Evolutionary conservation across 305 asterid species (phyloP), one percentile per base, ranked within the genome.

Genomic region (Fraxinus baroniana): DNA sequence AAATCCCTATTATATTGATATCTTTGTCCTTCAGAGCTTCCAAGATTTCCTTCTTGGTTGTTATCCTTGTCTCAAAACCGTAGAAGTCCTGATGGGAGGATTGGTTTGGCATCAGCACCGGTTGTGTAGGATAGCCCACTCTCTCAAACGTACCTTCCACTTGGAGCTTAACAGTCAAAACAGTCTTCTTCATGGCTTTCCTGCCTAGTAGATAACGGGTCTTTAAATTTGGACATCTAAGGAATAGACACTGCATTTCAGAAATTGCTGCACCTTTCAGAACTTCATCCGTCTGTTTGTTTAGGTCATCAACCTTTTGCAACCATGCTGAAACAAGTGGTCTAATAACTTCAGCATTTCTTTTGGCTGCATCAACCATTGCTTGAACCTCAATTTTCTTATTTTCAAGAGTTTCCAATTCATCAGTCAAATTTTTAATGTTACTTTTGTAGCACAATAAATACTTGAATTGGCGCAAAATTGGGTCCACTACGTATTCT

Each of bases 21-120:
- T 41, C 37, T 0, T 66, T 78, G 78, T 32, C 83, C 26, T 9
- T 68, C 60, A 86, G 35, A 46, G 72, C 60, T 12, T 8, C 57
- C 77, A 86, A 35, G 20, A 83, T 80, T 32, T 74, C 35, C 9
- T 85, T 76, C 46, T 85, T 87, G 0, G 79, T 15, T 1, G 4
- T 2, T 75, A 77, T 85, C 70, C 91, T 85, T 0, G 90, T 84
- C 15, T 79, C 71, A 30, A 9, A 88, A 84, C 60, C 85, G 88
- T 36, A 8, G 18, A 7, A 72, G 4, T 79, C 49, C 60, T 49
- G 75, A 37, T 0, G 8, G 5, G 26, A 66, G 36, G 79, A 3
- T 1, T 41, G 5, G 18, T 68, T 18, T 39, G 41, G 79, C 36
- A 8, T 15, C 39, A 76, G 18, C 35, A 60, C 17, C 3, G 81